These are phyloP conservation scores for Trichosporon sp. DNA, from an alignment of 1,284 basidiomycete genomes.

Conservation along the genomic window DNA sequence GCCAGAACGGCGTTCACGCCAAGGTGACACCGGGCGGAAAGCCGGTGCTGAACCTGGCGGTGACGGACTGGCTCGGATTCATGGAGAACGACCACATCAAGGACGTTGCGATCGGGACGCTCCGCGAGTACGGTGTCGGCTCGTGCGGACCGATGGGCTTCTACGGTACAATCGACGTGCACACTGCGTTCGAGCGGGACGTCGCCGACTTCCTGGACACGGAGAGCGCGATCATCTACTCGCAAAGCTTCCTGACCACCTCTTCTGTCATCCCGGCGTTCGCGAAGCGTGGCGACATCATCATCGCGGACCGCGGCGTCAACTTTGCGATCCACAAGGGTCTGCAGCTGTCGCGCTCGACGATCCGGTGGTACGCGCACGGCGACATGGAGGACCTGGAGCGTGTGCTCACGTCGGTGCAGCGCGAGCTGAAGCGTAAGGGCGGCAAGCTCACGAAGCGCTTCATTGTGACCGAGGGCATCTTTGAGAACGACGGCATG, in stretches of 20 bases:
- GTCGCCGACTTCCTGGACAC: constrained; percentile 87
- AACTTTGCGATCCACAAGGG: constrained; percentile 97
- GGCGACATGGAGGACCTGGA: constrained; percentile 89
- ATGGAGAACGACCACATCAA: constrained; percentile 84
- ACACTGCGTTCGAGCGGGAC: constrained; percentile 80
- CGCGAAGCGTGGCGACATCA: constrained; percentile 95
- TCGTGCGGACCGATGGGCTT: constrained; percentile 96
- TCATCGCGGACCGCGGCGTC: constrained; percentile 92
- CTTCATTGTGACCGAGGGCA: constrained; percentile 95
- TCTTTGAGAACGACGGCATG: constrained; percentile 91
- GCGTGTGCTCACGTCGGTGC: constrained; percentile 73
- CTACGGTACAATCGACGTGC: constrained; percentile 94
- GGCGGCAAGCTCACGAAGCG: constrained; percentile 75
- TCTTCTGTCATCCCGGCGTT: constrained; percentile 96
- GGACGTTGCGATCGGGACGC: constrained; percentile 73
- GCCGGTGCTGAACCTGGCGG: constrained; percentile 76
- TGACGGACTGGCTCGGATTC: constrained; percentile 89
- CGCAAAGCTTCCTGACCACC: constrained; percentile 88
- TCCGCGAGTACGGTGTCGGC: constrained; percentile 91
- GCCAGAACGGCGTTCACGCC: constrained; percentile 76
- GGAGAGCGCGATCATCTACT: constrained; percentile 86
- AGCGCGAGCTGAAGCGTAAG: constrained; percentile 82
- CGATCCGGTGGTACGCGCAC: constrained; percentile 92
- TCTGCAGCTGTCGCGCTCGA: constrained; percentile 90
- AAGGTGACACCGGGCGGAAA: constrained; percentile 71